Evolutionary conservation across 306 rosid species (phyloP), one percentile per base, ranked within the genome.

Genomic region (Ochetophila trinervis): DNA sequence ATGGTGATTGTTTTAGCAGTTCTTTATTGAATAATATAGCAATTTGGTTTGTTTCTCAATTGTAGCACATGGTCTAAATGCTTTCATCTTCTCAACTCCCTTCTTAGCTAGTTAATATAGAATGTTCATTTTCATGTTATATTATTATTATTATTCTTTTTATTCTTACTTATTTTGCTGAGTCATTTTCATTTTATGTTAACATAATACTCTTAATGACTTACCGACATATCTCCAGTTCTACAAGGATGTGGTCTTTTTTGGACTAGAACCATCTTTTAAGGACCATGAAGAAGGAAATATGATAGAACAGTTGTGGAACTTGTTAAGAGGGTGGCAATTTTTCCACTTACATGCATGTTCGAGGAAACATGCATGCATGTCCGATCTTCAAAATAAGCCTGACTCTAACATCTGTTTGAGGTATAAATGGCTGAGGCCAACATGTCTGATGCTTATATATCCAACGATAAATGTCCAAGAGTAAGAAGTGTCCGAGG

Each of bases 191-290:
- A 7, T 9, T 19, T 66, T 36, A 14, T 75, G 11, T 68, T 70
- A 56, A 71, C 90, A 91, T 96, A 75, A 56, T 84, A 82, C 73
- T 81, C 89, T 12, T n/a, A 85, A 89, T 74, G 93, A 89, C 85
- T 75, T 92, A 42, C 67, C 85, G 16, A 64, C 89, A 9, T 92
- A 89, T 85, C 95, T 92, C 64, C 85, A 78, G 62, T 83, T 78
- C 81, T 92, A 91, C 66, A 87, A 79, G 82, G 91, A 89, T 79
- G 82, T 77, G 55, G 88, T 76, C 57, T 92, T 88, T 82, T 84
- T 91, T 76, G 92, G 96, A 71, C 78, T 74, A 73, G 91, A 88
- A 70, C 48, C 86, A 9, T 69, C 85, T 4, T 73, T 68, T 40
- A 94, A 82, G 83, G 81, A 87, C 80, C 70, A 75, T 3, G 96